Base-by-base conservation (phyloP, 192 early-diverging fungal species). In the Backusella tuberculispora region DNA sequence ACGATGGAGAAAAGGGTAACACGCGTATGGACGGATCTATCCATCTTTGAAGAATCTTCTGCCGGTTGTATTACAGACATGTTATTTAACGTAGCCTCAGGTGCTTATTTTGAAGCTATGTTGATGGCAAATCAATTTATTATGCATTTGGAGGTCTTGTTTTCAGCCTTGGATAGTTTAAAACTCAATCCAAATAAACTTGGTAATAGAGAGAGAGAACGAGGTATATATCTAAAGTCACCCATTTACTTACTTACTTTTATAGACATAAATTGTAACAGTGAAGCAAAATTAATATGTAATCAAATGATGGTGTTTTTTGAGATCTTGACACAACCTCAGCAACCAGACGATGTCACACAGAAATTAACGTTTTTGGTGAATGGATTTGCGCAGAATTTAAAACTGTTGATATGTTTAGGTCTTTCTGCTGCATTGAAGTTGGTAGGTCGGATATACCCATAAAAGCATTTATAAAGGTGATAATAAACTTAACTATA, bases 251-350 rank as follows among this genome's bases (percentile, higher is more conserved):
- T 60, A 10, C 24, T 24, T 56, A n/a, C n/a, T 53, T 53, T 19
- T 53, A 19, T 63, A 76, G 88, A 81, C 9, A 78, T 92, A 56
- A 85, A 93, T 71, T 88, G 92, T 76, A 89, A 88, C 38, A 83
- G 91, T 47, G 97, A 98, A 83, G 95, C 97, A 21, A 96, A 95
- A 83, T 87, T 96, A 78, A 85, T 99, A 72, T 94, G 93, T 71
- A 96, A 95, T 76, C 93, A 93, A 80, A 94, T 97, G 46, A 92
- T 97, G 45, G 90, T 90, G 67, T 98, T 98, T 80, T 98, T 99
- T 83, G 89, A 95, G 10, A 74, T 97, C n/a, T 85, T 99, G 41
- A 91, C 92, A 5, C 88, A 93, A 73, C 92, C 91, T 1, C 86
- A 90, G 45, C 76, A 90, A 76, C 40, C 71, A 6, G 34, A 69